Evolutionary conservation across 164 flowering plant genomes (phyloP).

Genomic region (Piper betle): DNA sequence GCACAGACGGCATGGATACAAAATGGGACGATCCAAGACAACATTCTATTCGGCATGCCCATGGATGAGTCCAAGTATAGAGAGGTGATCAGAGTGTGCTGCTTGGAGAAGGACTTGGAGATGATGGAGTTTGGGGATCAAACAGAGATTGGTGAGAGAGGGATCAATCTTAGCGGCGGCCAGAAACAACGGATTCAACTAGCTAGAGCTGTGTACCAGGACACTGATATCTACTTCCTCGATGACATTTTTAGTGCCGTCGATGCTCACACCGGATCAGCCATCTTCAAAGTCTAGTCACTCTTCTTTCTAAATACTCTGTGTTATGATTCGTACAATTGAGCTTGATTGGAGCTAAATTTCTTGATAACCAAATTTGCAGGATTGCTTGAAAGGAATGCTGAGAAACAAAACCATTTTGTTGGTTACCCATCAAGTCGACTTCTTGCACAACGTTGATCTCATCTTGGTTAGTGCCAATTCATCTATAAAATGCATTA

Average conservation of each 20-base stretch:
- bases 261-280: conserved; percentile 97
- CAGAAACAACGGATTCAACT: conserved; percentile 98
- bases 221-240: conserved; percentile 78
- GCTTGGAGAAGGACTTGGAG: conserved; percentile 81
- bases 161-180: conserved; percentile 97
- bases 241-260: conserved; percentile 98
- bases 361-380: conserved; percentile 8
- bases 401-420: conserved; percentile 69
- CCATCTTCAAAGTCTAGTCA: conserved; percentile 65
- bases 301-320: background rate
- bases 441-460: conserved; percentile 84
- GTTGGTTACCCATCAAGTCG: conserved; percentile 96
- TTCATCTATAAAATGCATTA: background rate
- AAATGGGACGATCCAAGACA: conserved; percentile 88
- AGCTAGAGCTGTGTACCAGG: conserved; percentile 95
- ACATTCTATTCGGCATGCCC: conserved; percentile 74
- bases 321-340: too few relatives aligned
- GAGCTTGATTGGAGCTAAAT: background rate
- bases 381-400: conserved; percentile 89
- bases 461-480: conserved; percentile 52
- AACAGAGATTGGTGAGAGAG: conserved; percentile 98
- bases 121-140: conserved; percentile 98
- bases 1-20: conserved; percentile 99
- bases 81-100: conserved; percentile 64
- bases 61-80: conserved; percentile 55